A percentile compares a stretch with the other conserved stretches of the same genome.
Conservation (phyloP, 768 basidiomycete species). For the Hortiboletus flavorubellus region DNA sequence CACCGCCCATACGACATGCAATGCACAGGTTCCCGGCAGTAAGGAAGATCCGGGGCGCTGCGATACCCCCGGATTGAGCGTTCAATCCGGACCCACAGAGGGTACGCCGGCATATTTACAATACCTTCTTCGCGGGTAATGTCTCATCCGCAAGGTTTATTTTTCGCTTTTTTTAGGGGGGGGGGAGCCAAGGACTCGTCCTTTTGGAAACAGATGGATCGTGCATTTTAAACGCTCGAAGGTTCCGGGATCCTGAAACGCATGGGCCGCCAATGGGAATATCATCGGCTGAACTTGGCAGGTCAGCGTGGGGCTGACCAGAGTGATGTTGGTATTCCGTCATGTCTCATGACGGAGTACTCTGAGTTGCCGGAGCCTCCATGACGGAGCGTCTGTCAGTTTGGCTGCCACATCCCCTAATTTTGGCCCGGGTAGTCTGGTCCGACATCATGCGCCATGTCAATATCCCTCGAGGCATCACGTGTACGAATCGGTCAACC, state of each 20-base stretch:
- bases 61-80: not conserved
- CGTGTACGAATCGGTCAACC: slow-evolving; percentile 10
- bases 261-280: not conserved
- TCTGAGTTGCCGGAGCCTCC: not conserved
- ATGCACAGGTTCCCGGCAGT: too few relatives aligned
- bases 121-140: not conserved
- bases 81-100: not conserved
- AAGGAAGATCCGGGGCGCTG: not conserved
- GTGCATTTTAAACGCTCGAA: not conserved
- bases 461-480: slow-evolving; percentile 6
- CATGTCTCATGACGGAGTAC: not conserved
- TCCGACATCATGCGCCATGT: not conserved
- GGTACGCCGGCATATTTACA: not conserved
- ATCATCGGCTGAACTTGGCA: not conserved
- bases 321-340: not conserved
- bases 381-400: not conserved
- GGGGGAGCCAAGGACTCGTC: not conserved
- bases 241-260: not conserved
- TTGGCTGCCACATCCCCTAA: not conserved
- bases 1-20: too few relatives aligned
- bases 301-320: not conserved
- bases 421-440: not conserved
- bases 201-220: not conserved
- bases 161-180: not conserved
- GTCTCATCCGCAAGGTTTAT: not conserved